Evolutionary conservation across 2,329 filamentous ascomycete genomes (phyloP), one percentile per base, ranked within the genome.

Genomic region (Fusarium agapanthi): DNA sequence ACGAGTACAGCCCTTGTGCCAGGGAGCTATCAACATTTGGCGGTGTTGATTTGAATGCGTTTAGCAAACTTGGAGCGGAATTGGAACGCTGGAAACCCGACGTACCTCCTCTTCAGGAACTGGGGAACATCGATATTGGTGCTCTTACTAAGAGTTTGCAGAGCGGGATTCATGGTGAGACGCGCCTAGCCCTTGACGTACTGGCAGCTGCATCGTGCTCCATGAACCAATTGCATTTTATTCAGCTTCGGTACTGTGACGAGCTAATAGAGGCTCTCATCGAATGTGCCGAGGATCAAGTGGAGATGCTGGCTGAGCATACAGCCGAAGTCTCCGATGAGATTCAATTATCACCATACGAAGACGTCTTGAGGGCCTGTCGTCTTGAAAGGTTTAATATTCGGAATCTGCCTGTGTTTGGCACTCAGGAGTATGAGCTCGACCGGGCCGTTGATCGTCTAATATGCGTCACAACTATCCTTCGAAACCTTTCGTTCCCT

Each of bases 401-500:
- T 60, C 91, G 92, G 74, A 91, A 95, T 55, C 86, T 93, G 28
- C 89, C 92, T 1, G 87, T 89, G 40, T 92, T 96, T 79, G 95
- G 94, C 6, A 93, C 91, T 6, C 83, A 87, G 20, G 92, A 92
- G 35, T 95, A 97, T 80, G 90, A 95, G 57, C 88, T 98, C 6
- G 94, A 97, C 77, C 90, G 93, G 55, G 93, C 95, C 6, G 95
- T 95, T 8, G 95, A 98, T 76, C 90, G 92, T 66, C 83, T 99
- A 53, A 91, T 98, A 62, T 97, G 95, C 78, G 92, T 98, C 72
- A 97, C 95, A 3, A 97, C 94, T 0, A 95, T 98, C 63, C 83
- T 99, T 51, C 92, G 96, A 66, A 99, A 99, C 76, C 88, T 98
- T 22, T 98, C 96, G 0, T 98, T 97, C 80, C 80, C 92, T 88